phyloP scores from a whole-genome alignment of 2,329 filamentous ascomycete genomes.

The Talaromyces sp. region DNA sequence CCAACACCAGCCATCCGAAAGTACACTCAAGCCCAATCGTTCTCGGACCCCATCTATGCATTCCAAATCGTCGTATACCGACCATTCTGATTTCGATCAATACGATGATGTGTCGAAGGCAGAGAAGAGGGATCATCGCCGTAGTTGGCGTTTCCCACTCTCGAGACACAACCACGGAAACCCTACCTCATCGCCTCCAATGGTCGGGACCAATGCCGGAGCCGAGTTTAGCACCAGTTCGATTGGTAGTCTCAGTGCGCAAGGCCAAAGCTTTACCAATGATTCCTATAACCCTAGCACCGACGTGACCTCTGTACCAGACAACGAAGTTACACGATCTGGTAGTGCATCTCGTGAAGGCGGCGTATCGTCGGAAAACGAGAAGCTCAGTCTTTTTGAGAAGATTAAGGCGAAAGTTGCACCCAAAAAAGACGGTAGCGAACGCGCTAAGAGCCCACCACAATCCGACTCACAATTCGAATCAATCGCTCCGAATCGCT shows the following conservation, averaged over 20 bases:
- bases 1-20: conserved; percentile 44
- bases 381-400: conserved; percentile 60
- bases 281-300: conserved; percentile 40
- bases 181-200: conserved; percentile 13
- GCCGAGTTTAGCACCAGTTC: conserved; percentile 67
- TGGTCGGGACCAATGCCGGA: conserved; percentile 60
- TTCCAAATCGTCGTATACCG: conserved; percentile 68
- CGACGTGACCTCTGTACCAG: conserved; percentile 38
- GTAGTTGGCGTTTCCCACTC: conserved; percentile 67
- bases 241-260: conserved; percentile 57
- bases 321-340: conserved; percentile 38
- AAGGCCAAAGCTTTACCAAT: conserved; percentile 45
- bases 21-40: conserved; percentile 61
- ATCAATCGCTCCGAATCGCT: background rate
- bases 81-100: conserved; percentile 76
- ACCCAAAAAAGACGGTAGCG: conserved; percentile 53
- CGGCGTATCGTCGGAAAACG: conserved; percentile 36
- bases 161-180: conserved; percentile 42
- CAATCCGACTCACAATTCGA: conserved; percentile 24
- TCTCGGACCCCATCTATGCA: conserved; percentile 76
- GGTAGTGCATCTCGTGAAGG: conserved; percentile 26
- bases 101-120: conserved; percentile 57
- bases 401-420: conserved; percentile 64
- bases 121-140: conserved; percentile 66
- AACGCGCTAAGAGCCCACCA: conserved; percentile 52